phyloP scores from a whole-genome alignment of 371 early-diverging fungal species.

The Blastocladiella emersonii region DNA sequence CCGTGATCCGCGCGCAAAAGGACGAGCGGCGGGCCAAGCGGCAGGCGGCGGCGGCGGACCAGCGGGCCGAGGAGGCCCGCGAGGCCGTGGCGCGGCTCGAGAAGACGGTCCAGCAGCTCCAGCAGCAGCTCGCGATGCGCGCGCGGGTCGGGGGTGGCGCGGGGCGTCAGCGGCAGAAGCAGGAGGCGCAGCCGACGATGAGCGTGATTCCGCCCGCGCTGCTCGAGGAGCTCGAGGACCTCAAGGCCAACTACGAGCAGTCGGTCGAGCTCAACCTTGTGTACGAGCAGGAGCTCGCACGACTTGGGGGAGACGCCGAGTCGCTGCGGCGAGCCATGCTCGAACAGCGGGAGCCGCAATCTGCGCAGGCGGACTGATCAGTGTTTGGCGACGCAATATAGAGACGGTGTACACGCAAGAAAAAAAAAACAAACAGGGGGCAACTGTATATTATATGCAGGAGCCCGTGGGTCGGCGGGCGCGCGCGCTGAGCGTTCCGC shows the following conservation, averaged over 20 bases:
- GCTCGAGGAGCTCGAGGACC: conserved; percentile 7
- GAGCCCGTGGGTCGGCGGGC: too few species aligned
- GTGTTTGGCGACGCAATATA: too few species aligned
- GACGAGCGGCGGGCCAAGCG: not conserved
- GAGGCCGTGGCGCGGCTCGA: not conserved
- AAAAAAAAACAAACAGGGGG: too few species aligned
- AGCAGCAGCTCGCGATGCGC: not conserved
- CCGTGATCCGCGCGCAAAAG: not conserved
- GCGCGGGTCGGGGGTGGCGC: too few species aligned
- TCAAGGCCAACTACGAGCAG: conserved; percentile 5
- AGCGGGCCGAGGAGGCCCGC: not conserved
- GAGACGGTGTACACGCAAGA: too few species aligned
- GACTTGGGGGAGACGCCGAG: not conserved
- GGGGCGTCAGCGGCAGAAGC: too few species aligned
- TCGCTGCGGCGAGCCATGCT: not conserved
- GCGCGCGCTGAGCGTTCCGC: too few species aligned
- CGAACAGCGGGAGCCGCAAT: too few species aligned
- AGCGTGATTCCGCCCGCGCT: not conserved
- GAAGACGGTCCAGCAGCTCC: not conserved
- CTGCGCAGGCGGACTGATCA: too few species aligned
- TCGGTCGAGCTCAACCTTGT: conserved; percentile 2
- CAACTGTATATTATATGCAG: too few species aligned
- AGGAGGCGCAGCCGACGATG: not conserved
- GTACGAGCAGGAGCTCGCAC: conserved; percentile 3
- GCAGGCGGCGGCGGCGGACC: not conserved